A percentile compares a stretch with the other conserved stretches of the same genome.
phyloP scores from a whole-genome alignment of 345 rosid species.

The Hevea brasiliensis region DNA sequence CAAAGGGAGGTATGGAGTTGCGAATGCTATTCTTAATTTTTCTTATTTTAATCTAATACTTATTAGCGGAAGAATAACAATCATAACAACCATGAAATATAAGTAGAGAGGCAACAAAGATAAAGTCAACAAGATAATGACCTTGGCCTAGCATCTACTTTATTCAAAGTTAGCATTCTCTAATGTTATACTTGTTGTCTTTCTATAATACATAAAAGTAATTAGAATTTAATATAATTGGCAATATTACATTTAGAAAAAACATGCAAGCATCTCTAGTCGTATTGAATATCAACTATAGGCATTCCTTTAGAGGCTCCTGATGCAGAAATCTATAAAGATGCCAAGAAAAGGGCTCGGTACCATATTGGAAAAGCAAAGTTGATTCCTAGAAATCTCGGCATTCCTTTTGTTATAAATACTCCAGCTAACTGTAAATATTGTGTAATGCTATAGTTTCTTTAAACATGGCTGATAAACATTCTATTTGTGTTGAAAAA shows the following conservation, averaged over 20 bases:
- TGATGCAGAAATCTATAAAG: not conserved
- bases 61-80: not conserved
- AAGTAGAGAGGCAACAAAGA: not conserved
- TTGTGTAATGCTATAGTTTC: not conserved
- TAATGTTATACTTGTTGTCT: not conserved
- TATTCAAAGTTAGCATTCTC: not conserved
- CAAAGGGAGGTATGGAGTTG: conserved; percentile 72
- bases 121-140: not conserved
- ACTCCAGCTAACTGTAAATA: not conserved
- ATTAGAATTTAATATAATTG: not conserved
- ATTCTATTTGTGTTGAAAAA: not conserved
- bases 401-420: not conserved
- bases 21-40: not conserved
- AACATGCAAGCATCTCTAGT: not conserved
- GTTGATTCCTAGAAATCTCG: not conserved
- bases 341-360: not conserved
- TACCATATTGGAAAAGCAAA: not conserved
- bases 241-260: not conserved
- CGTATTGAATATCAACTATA: not conserved
- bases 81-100: not conserved
- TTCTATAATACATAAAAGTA: not conserved
- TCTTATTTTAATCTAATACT: no score
- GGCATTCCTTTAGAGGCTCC: not conserved
- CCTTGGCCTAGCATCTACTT: no score
- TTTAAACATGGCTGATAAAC: not conserved